Percentiles rank a stretch among this genome's conserved stretches.
Conservation (phyloP, 1,284 basidiomycete species). For the Apiotrichum domesticum region DNA sequence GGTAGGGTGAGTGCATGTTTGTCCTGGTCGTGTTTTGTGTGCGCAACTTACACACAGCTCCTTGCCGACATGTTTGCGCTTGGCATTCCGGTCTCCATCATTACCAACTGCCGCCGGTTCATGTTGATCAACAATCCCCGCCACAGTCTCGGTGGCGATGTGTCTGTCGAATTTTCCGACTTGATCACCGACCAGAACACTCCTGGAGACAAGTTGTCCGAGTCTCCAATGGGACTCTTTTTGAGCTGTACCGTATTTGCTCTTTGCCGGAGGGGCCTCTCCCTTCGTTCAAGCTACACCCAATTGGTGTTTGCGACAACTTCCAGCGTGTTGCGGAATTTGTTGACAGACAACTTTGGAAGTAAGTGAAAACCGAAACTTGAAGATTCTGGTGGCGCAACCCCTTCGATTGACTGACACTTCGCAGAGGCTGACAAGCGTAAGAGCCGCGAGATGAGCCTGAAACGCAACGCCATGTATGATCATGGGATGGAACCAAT, state of each 20-base stretch:
- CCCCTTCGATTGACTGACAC: background rate
- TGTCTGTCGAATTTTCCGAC: conserved; percentile 5
- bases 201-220: background rate
- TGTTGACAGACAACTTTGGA: conserved; percentile 5
- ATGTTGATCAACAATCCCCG: background rate
- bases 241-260: conserved; percentile 7
- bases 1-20: background rate
- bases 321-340: background rate
- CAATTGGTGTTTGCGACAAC: background rate
- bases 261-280: background rate
- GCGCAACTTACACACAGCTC: background rate
- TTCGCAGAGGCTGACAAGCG: background rate
- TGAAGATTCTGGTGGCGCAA: background rate
- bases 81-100: background rate
- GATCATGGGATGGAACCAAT: background rate
- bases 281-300: background rate
- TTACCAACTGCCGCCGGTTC: conserved; percentile 15
- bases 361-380: background rate
- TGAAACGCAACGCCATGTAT: conserved; percentile 6
- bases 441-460: background rate
- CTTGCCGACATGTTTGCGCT: background rate
- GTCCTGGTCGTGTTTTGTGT: too few species aligned
- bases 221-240: conserved; percentile 10
- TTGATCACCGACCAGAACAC: background rate
- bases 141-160: background rate